Evolutionary conservation across 176 grass and related monocot genomes (phyloP).

Genomic region (Phoenix roebelenii): DNA sequence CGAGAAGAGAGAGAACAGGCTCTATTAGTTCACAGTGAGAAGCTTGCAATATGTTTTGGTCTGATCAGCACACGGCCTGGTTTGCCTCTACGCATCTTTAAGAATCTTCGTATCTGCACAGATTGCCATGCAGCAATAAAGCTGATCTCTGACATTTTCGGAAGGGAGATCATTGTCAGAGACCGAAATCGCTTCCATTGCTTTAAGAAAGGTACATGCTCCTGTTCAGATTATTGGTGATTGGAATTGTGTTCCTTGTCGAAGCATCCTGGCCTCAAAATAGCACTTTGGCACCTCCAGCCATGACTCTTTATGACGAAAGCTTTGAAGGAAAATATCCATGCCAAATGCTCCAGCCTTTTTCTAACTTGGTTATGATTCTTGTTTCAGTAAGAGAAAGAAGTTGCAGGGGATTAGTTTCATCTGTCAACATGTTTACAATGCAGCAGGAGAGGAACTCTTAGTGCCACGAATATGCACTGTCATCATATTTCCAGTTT

Average conservation of each 20-base stretch:
- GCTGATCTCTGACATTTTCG: conserved; percentile 21
- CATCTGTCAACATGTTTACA: too few species aligned
- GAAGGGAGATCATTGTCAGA: conserved; percentile 23
- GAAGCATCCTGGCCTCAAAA: too few species aligned
- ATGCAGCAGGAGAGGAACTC: too few species aligned
- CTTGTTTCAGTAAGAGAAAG: too few species aligned
- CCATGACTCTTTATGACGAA: too few species aligned
- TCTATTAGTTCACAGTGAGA: conserved; percentile 29
- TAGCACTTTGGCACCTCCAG: too few species aligned
- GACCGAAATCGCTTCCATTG: conserved; percentile 31
- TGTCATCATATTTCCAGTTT: too few species aligned
- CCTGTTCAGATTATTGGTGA: conserved; percentile 37
- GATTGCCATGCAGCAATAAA: conserved; percentile 27
- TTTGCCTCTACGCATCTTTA: conserved; percentile 21
- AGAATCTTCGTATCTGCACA: conserved; percentile 28
- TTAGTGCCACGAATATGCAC: too few species aligned
- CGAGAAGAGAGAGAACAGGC: conserved; percentile 16
- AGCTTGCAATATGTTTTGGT: conserved; percentile 27
- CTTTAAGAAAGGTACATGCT: conserved; percentile 22
- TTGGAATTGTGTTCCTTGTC: background rate
- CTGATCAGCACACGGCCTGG: conserved; percentile 19
- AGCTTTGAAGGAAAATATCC: too few species aligned
- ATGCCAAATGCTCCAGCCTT: too few species aligned
- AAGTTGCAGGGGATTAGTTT: too few species aligned
- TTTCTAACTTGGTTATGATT: too few species aligned